phyloP scores from a whole-genome alignment of 371 early-diverging fungal genomes.

The Mortierella sp. region DNA sequence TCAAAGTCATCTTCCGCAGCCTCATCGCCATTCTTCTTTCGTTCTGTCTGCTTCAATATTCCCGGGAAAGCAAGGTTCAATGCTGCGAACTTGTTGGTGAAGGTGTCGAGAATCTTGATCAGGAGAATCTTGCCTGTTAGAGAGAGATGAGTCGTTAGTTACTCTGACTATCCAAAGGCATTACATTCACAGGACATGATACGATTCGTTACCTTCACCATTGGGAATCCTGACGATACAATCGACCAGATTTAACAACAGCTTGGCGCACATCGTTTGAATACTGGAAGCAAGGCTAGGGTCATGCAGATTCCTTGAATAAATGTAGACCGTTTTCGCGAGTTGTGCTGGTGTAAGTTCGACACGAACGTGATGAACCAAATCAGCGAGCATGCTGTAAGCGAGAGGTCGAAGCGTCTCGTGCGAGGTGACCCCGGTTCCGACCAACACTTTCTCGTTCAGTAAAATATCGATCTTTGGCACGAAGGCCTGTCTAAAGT shows the following conservation, averaged over 20 bases:
- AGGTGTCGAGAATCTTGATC: slow-evolving; percentile 86
- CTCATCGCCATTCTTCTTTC: slow-evolving; percentile 39
- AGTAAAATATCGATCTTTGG: slow-evolving; percentile 88
- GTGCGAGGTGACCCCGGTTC: slow-evolving; percentile 91
- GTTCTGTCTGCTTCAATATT: slow-evolving; percentile 60
- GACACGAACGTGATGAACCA: slow-evolving; percentile 92
- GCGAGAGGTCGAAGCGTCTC: slow-evolving; percentile 93
- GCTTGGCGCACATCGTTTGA: slow-evolving; percentile 95
- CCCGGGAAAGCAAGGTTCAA: slow-evolving; percentile 70
- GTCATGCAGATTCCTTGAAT: slow-evolving; percentile 92
- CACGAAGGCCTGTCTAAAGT: slow-evolving; percentile 88
- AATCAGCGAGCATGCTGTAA: slow-evolving; percentile 94
- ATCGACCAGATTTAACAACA: slow-evolving; percentile 92
- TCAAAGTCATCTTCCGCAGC: slow-evolving; percentile 74
- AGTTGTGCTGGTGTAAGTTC: slow-evolving; percentile 85
- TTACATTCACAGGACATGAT: neutral
- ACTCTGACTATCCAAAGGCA: neutral
- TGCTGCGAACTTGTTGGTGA: slow-evolving; percentile 81
- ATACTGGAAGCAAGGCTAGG: slow-evolving; percentile 86
- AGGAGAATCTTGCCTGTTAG: slow-evolving; percentile 85
- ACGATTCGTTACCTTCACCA: slow-evolving; percentile 49
- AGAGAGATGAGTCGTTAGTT: slow-evolving; percentile 9
- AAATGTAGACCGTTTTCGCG: slow-evolving; percentile 85
- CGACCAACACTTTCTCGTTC: slow-evolving; percentile 91
- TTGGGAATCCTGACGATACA: slow-evolving; percentile 80